Evolutionary conservation across 179 eudicot genomes (phyloP), one percentile per base, ranked within the genome.

Genomic region (Monotropa hypopitys): DNA sequence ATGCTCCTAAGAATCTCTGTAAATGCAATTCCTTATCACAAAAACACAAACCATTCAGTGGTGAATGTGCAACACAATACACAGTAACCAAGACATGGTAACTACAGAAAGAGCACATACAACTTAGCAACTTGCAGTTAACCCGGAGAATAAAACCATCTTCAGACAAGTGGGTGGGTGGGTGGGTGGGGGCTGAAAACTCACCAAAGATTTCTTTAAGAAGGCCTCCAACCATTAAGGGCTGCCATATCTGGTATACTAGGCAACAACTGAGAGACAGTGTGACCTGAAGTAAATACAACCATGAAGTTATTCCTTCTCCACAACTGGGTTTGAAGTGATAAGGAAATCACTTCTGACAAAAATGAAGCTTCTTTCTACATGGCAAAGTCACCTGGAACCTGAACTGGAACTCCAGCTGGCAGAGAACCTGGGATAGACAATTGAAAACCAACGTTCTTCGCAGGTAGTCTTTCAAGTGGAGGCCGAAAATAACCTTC

Each of bases 181-280:
- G n/a, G n/a, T n/a, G n/a, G n/a, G n/a, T n/a, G n/a, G 35, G 28
- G 77, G 50, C 9, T 16, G 70, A 28, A 2, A 66, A 73, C 89
- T 79, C 70, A 89, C 89, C 50, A 68, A 49, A 69, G 43, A 77
- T 50, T 40, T 57, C 38, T n/a, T 85, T 83, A 93, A 11, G 82
- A 86, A 40, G 95, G 95, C 82, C 95, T 91, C 97, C 98, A 91
- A 84, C 84, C 72, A 80, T 81, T 86, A 76, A 84, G 83, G 68
- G 89, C 77, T 35, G 90, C 67, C 79, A 87, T 79, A 78, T 93
- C 93, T 61, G 91, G 86, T 83, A 90, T 87, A 38, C 89, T 28
- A 53, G 96, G 91, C 80, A 91, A 65, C 80, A 85, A 76, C 26
- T 83, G 91, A 76, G 85, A 81, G 50, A 82, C 83, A 76, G 75